phyloP scores from a whole-genome alignment of 2,329 filamentous ascomycete species.

The Capronia americana region DNA sequence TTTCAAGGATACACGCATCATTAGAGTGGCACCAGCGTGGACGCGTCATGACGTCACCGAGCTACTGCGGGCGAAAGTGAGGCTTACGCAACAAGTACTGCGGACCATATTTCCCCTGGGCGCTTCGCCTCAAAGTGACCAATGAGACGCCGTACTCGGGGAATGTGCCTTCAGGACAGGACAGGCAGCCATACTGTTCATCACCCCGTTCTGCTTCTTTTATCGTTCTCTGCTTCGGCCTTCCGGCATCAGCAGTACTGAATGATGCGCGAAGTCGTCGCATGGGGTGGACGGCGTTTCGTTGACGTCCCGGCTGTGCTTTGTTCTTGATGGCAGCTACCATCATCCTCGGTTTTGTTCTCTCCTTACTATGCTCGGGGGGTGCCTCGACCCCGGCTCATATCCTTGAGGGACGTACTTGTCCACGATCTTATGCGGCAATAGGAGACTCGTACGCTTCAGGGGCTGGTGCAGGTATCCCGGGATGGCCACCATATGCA shows the following conservation, averaged over 20 bases:
- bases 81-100: background rate
- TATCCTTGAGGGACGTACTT: background rate
- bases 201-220: background rate
- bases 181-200: background rate
- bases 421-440: slow-evolving; percentile 35
- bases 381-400: background rate
- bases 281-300: background rate
- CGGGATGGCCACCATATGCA: slow-evolving; percentile 25
- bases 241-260: background rate
- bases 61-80: background rate
- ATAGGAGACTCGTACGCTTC: slow-evolving; percentile 43
- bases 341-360: background rate
- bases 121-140: background rate
- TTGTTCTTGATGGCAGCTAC: slow-evolving; percentile 8
- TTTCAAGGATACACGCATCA: background rate
- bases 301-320: background rate
- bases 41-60: background rate
- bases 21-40: too few species aligned
- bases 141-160: background rate
- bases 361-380: slow-evolving; percentile 7
- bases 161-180: background rate
- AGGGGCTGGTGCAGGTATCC: slow-evolving; percentile 40
- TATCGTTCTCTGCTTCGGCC: background rate
- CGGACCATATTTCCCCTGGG: background rate
- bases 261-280: slow-evolving; percentile 1